Conservation (phyloP, 805 yeast genomes). For the Ogataea allantospora region DNA sequence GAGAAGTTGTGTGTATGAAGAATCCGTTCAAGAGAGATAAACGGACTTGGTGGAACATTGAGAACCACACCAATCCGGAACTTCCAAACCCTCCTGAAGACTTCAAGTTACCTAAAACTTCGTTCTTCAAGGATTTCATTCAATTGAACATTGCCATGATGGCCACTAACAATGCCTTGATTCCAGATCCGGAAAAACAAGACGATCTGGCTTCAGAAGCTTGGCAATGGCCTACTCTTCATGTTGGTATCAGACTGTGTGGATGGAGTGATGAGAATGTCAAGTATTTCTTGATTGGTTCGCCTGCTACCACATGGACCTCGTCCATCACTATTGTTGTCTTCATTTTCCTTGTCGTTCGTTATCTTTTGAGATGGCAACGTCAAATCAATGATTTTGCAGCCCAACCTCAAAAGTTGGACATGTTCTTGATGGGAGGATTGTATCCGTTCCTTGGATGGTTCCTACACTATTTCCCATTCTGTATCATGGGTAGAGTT, state of each 20-base stretch:
- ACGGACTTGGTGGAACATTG: slow-evolving; percentile 88
- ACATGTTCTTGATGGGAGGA: slow-evolving; percentile 57
- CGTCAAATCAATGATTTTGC: slow-evolving; percentile 68
- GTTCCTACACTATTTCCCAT: slow-evolving; percentile 86
- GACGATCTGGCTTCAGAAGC: slow-evolving; percentile 71
- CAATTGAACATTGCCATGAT: slow-evolving; percentile 82
- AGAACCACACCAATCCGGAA: slow-evolving; percentile 58
- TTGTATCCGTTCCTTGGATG: slow-evolving; percentile 86
- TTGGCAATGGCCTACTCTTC: slow-evolving; percentile 89
- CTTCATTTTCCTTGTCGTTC: slow-evolving; percentile 46
- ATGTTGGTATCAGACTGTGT: slow-evolving; percentile 73
- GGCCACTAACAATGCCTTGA: slow-evolving; percentile 79
- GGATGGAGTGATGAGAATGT: slow-evolving; percentile 60
- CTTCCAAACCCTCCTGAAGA: slow-evolving; percentile 60
- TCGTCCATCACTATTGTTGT: slow-evolving; percentile 59
- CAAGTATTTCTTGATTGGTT: slow-evolving; percentile 69
- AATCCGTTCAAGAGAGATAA: slow-evolving; percentile 70
- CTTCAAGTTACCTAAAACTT: slow-evolving; percentile 70
- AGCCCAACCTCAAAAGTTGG: slow-evolving; percentile 22
- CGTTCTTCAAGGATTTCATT: slow-evolving; percentile 72
- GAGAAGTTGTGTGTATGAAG: slow-evolving; percentile 81
- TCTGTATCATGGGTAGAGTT: slow-evolving; percentile 91
- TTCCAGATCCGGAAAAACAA: slow-evolving; percentile 73
- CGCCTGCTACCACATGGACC: slow-evolving; percentile 78
- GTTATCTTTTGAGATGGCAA: slow-evolving; percentile 71